These are phyloP conservation scores for Fusarium coffeatum DNA, from an alignment of 2,329 filamentous ascomycete genomes.

Conservation along the genomic window DNA sequence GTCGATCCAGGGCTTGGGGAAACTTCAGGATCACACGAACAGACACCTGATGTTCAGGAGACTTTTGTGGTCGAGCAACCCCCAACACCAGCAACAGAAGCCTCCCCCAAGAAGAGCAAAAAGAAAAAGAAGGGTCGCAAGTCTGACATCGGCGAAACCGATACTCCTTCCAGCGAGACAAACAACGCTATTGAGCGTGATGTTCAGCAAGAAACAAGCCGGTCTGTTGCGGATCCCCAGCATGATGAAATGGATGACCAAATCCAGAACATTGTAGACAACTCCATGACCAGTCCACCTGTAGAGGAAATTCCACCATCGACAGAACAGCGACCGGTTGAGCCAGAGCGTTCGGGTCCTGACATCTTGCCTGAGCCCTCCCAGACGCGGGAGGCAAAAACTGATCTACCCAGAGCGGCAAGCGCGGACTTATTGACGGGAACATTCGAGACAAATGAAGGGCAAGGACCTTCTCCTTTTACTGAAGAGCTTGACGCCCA, in stretches of 20 bases:
- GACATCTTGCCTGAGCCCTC: not conserved
- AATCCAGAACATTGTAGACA: not conserved
- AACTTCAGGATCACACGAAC: not conserved
- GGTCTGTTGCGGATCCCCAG: not conserved
- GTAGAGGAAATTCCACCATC: not conserved
- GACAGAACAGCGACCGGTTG: not conserved
- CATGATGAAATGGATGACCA: not conserved
- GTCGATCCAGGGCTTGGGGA: not conserved
- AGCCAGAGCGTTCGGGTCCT: not conserved
- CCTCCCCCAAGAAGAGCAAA: conserved; percentile 20
- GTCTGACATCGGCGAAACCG: not conserved
- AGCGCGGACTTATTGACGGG: not conserved
- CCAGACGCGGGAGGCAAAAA: not conserved
- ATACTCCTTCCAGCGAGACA: not conserved
- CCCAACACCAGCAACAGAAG: not conserved
- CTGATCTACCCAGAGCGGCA: not conserved
- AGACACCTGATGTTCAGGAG: not conserved
- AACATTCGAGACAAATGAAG: not conserved
- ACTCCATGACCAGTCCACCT: not conserved
- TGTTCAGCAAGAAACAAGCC: not conserved
- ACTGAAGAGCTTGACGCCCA: not conserved
- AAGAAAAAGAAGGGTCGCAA: conserved; percentile 7
- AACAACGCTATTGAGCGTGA: not conserved
- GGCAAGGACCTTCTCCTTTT: not conserved
- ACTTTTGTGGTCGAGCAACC: not conserved